Base-by-base conservation (phyloP, 2,329 filamentous ascomycete species). In the Paraphaeosphaeria minitans region DNA sequence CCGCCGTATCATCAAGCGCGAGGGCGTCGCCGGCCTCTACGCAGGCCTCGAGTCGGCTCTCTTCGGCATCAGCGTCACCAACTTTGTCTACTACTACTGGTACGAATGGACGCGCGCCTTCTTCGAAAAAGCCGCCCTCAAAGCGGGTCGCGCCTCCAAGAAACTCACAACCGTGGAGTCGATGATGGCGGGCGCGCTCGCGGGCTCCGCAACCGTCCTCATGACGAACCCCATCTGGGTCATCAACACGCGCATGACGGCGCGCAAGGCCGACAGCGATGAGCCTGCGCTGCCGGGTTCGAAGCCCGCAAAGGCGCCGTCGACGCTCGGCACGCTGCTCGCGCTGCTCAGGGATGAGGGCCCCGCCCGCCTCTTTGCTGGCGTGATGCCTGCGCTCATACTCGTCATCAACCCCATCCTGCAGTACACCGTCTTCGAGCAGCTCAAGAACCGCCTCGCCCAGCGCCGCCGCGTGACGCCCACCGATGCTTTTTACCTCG, bases 41-140 rank as follows among this genome's bases (percentile, higher is more conserved):
- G 89, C 95, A 7, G 95, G 95, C 43, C 87, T 99, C 59, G 92
- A 96, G 78, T 96, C 91, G 62, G 95, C 95, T 53, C 84, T 99
- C 47, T 97, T 99, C 78, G 95, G 95, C 77, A 98, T 99, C 82
- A 95, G 91, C 78, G 89, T 99, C 68, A 99, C 95, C 70, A 99
- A 99, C 83, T 99, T 99, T 76, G 94, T 99, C 49, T 99, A 99
- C 84, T 99, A 99, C 82, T 99, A 98, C 84, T 99, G 92, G 94
- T 99, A 98, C 80, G 95, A 99, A 82, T 99, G 92, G 91, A 95
- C 93, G 63, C 89, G 93, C 59, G 85, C 89, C 52, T 90, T 90
- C 75, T 97, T 98, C 81, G 92, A 92, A 76, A 83, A 78, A 64
- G 91, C 92, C 10, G 92, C 93, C 47, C 77, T 84, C 58, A 88